Base-by-base conservation (phyloP, 2,329 filamentous ascomycete species). In the Ilyonectria mors-panacis region DNA sequence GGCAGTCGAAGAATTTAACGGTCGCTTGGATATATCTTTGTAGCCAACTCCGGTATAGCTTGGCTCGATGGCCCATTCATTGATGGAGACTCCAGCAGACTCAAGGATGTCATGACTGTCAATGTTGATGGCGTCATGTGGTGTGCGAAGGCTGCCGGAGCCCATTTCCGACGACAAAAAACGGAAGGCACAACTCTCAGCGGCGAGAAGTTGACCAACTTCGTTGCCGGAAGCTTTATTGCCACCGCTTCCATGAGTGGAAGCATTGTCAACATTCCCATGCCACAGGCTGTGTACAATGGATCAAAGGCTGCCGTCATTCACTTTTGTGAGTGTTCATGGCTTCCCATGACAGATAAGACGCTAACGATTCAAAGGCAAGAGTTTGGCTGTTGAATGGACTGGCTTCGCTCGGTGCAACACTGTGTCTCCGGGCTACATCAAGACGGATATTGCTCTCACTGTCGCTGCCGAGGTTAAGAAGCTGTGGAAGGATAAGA, bases 101-200 rank as follows among this genome's bases (percentile, higher is more conserved):
- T 93, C 82, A 85, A 85, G 47, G 86, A 89, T 61, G 90, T 94
- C n/a, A 83, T 93, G 59, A 81, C 84, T 59, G 91, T 91, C 28
- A 91, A 95, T 77, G 79, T 94, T 10, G 91, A 93, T 77, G 91
- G 91, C 47, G 91, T 90, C 28, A 94, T 91, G 80, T 95, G 92
- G 84, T 92, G 89, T 75, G 92, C 92, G 35, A 87, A 87, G 71
- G 89, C 88, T 0, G 92, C 91, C 0, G 92, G 88, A 4, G 82
- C 85, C 64, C 88, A 93, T 78, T 94, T 90, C 85, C 83, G 89
- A 45, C 84, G 90, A 21, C 91, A 94, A 78, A 90, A 90, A 81
- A 80, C 85, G 66, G 88, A 93, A 74, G 87, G 89, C 7, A 90
- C 88, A 17, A 60, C 62, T 23, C 45, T 67, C 2, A 42, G 63